These are phyloP conservation scores for Haberlea rhodopensis DNA, from an alignment of 257 asterid species.

Conservation along the genomic window DNA sequence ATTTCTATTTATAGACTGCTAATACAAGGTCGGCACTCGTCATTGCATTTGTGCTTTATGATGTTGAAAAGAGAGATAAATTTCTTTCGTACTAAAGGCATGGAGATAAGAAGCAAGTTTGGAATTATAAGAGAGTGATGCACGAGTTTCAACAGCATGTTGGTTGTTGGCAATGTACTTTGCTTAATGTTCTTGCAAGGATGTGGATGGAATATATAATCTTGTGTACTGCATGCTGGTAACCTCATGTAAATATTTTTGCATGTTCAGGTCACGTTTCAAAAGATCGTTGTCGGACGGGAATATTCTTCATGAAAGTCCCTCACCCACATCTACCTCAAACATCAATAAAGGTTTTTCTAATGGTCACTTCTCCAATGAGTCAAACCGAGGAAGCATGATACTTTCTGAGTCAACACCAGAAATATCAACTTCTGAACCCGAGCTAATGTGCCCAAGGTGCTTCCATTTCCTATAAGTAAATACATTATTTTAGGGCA, in stretches of 20 bases:
- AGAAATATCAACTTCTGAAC: slow-evolving; percentile 54
- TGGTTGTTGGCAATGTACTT: slow-evolving; percentile 6
- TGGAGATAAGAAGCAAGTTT: slow-evolving; percentile 10
- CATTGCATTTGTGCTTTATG: slow-evolving; percentile 12
- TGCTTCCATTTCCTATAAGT: slow-evolving; percentile 31
- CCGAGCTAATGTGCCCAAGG: slow-evolving; percentile 64
- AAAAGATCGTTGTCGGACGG: slow-evolving; percentile 92
- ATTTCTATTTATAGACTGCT: neutral
- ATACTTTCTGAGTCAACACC: slow-evolving; percentile 69
- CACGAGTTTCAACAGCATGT: neutral
- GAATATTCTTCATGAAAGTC: slow-evolving; percentile 63
- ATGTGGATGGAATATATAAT: slow-evolving; percentile 8
- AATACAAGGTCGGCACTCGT: too few relatives aligned
- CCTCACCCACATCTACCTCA: slow-evolving; percentile 44
- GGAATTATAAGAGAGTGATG: slow-evolving; percentile 13
- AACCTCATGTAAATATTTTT: slow-evolving; percentile 22
- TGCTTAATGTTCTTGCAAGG: slow-evolving; percentile 2
- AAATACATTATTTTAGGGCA: slow-evolving; percentile 13
- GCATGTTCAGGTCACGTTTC: slow-evolving; percentile 51
- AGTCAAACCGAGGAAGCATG: slow-evolving; percentile 48
- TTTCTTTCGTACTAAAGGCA: slow-evolving; percentile 16
- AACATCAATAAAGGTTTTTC: slow-evolving; percentile 42
- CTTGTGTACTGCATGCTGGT: slow-evolving; percentile 24
- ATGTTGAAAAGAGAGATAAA: neutral
- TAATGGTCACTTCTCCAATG: slow-evolving; percentile 44